Conservation (phyloP, 2,329 filamentous ascomycete species). For the Paracoccidioides lutzii region DNA sequence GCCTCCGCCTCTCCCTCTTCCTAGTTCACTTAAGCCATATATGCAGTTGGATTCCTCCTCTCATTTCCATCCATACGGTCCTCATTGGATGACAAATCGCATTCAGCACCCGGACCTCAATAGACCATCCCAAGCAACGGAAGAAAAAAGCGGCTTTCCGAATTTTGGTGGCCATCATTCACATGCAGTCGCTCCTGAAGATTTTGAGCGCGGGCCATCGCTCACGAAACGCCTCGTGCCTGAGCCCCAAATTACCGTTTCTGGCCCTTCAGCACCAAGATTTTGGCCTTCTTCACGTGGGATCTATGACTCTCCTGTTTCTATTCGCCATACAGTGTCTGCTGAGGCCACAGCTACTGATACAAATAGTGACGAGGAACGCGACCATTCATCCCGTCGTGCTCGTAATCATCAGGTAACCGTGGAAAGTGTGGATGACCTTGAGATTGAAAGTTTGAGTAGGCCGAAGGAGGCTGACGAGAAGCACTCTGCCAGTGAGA, state of each 20-base stretch:
- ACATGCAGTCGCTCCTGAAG: not conserved
- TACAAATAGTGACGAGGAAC: not conserved
- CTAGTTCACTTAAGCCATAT: not conserved
- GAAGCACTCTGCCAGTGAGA: not conserved
- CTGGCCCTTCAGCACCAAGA: not conserved
- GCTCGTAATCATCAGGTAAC: too few species aligned
- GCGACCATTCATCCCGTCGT: not conserved
- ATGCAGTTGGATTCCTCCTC: not conserved
- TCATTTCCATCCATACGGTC: not conserved
- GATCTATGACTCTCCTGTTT: not conserved
- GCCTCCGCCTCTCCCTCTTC: not conserved
- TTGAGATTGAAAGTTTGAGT: not conserved
- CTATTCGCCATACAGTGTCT: not conserved
- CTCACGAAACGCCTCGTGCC: not conserved
- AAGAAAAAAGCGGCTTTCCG: not conserved
- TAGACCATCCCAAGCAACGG: not conserved
- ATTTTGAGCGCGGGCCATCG: not conserved
- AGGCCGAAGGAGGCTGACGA: not conserved
- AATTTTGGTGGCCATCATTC: not conserved
- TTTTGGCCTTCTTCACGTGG: not conserved
- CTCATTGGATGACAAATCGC: not conserved
- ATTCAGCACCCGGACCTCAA: not conserved
- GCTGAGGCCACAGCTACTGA: not conserved
- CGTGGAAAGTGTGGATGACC: not conserved
- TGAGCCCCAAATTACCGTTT: not conserved